Base-by-base conservation (phyloP, 2,329 filamentous ascomycete genomes). In the Gnomoniopsis smithogilvyi region DNA sequence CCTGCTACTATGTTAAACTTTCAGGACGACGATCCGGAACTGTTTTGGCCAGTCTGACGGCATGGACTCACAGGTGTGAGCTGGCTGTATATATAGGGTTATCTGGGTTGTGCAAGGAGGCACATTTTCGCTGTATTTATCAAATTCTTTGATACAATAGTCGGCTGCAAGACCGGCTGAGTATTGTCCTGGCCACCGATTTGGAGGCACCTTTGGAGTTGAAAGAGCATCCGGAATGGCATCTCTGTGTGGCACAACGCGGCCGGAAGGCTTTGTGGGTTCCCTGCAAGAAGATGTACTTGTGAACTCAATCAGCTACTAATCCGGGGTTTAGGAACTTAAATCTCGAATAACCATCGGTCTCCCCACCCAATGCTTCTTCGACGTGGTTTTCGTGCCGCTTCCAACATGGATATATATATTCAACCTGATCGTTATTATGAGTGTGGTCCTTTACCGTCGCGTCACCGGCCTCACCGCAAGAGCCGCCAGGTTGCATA, bases 321-420 rank as follows among this genome's bases (percentile, higher is more conserved):
- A 6, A 19, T 3, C 21, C 24, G 21, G 45, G 14, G 1, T 22
- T 21, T 26, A 48, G 46, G 24, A 48, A 14, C 24, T 48, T 22
- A 48, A 48, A 30, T 48, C 46, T 12, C 8, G 21, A 6, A 48
- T 48, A 21, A 48, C 46, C 21, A 48, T 48, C 17, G 63, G 63
- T 21, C 62, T 68, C 10, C 66, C 66, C 12, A 67, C 67, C 15
- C 67, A 65, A 45, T 69, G 67, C 62, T 67, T 67, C 57, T 68
- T 69, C 60, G 67, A 69, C 59, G 53, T 57, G 14, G 47, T 67
- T 30, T 57, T 69, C 11, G 62, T 61, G 6, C 67, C 67, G 6
- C 57, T 68, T 22, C 67, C 67, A 12, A 63, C 67, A 7, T 67
- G 64, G 65, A 55, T 66, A 3, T 59, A 64, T 45, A 59, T 67